Conservation (phyloP, 257 asterid genomes). For the Plectranthus barbatus region DNA sequence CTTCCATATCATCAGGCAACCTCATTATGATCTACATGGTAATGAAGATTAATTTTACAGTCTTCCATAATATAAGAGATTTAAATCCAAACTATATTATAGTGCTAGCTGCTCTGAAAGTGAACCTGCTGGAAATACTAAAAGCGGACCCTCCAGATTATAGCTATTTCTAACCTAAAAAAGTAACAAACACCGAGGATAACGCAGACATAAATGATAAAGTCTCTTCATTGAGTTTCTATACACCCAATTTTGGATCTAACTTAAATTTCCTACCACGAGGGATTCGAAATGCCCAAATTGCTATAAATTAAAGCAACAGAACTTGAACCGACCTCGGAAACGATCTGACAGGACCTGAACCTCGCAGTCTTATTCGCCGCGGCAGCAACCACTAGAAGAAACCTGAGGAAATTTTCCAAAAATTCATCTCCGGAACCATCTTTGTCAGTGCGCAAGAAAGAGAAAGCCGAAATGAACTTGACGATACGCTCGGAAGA, state of each 20-base stretch:
- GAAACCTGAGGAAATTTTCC: slow-evolving; percentile 54
- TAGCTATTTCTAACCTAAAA: neutral
- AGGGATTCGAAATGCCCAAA: neutral
- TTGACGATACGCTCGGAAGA: slow-evolving; percentile 59
- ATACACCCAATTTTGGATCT: neutral
- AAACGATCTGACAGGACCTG: slow-evolving; percentile 85
- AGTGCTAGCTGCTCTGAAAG: neutral
- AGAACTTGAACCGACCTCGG: slow-evolving; percentile 50
- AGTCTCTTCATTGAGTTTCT: neutral
- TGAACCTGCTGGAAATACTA: neutral
- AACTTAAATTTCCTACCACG: neutral
- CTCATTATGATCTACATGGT: slow-evolving; percentile 68
- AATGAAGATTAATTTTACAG: neutral
- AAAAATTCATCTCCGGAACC: slow-evolving; percentile 40
- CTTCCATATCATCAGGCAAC: slow-evolving; percentile 93
- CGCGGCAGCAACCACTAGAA: slow-evolving; percentile 55
- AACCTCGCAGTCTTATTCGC: slow-evolving; percentile 64
- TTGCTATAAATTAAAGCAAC: neutral
- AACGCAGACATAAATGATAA: slow-evolving; percentile 23
- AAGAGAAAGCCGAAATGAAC: slow-evolving; percentile 50
- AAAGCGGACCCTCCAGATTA: neutral
- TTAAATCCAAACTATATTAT: neutral
- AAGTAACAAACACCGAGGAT: too few relatives aligned
- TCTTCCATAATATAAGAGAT: neutral
- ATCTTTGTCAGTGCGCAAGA: slow-evolving; percentile 25